A percentile compares a stretch with the other conserved stretches of the same genome.
phyloP scores from a whole-genome alignment of 176 grass and related monocot genomes.

The Calamus simplicifolius region DNA sequence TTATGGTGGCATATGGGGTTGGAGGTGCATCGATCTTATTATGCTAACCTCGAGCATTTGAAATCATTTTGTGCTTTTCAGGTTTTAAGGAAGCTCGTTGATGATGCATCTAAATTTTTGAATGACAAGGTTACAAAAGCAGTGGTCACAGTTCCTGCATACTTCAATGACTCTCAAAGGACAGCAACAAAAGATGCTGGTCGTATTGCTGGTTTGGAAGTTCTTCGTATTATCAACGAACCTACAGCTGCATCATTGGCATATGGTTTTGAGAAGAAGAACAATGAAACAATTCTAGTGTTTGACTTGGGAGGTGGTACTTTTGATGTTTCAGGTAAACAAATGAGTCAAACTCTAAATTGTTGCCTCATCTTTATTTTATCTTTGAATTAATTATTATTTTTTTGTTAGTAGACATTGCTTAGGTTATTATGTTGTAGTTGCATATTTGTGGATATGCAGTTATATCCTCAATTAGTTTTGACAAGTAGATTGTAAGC shows the following conservation, averaged over 20 bases:
- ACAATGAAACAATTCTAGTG: slow-evolving; percentile 94
- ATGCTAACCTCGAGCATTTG: slow-evolving; percentile 1
- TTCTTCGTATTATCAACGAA: slow-evolving; percentile 99
- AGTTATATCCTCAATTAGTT: too few relatives aligned
- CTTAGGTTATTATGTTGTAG: too few relatives aligned
- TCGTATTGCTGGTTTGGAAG: slow-evolving; percentile 94
- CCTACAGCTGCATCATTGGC: slow-evolving; percentile 96
- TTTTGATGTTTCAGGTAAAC: slow-evolving; percentile 95
- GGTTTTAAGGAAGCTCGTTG: slow-evolving; percentile 91
- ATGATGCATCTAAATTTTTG: slow-evolving; percentile 94
- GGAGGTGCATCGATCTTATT: neutral
- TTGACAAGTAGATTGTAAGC: too few relatives aligned
- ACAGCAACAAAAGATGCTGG: slow-evolving; percentile 99
- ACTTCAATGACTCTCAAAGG: slow-evolving; percentile 97
- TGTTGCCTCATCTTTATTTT: neutral
- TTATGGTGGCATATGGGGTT: neutral
- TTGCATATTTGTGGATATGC: too few relatives aligned
- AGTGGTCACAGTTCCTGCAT: slow-evolving; percentile 97
- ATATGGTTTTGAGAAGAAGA: slow-evolving; percentile 99
- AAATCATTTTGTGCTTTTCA: slow-evolving; percentile 14
- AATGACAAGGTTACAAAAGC: slow-evolving; percentile 99
- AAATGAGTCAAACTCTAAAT: neutral
- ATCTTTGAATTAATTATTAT: slow-evolving; percentile 3
- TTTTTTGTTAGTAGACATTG: too few relatives aligned
- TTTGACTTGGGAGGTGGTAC: slow-evolving; percentile 97